A percentile compares a stretch with the other conserved stretches of the same genome.
Conservation (phyloP, 78 protist genomes). For the Chrysochromulina parva region DNA sequence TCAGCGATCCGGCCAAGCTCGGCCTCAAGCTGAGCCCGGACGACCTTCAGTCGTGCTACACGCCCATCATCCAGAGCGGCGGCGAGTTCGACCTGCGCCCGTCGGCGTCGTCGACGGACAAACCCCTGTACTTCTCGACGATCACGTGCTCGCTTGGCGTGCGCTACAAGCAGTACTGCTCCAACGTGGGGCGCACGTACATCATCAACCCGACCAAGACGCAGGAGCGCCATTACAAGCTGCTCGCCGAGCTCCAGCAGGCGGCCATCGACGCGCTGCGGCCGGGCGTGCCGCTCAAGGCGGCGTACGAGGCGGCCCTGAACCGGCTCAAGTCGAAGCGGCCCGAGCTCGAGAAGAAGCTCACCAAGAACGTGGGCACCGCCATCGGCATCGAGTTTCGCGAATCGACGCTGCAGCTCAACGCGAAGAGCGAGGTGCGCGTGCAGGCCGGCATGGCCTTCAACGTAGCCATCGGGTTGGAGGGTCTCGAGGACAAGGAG, state of each 20-base stretch:
- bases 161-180: conserved; percentile 70
- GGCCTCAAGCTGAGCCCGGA: conserved; percentile 2
- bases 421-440: conserved; percentile 23
- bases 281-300: neutral
- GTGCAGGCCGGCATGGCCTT: conserved; percentile 74
- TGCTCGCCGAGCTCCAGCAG: conserved; percentile 11
- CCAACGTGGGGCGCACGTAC: conserved; percentile 82
- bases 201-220: conserved; percentile 67
- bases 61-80: conserved; percentile 84
- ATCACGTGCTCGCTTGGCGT: conserved; percentile 70
- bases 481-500: conserved; percentile 10
- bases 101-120: conserved; percentile 50
- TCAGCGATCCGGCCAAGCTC: neutral
- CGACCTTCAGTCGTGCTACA: conserved; percentile 55
- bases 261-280: neutral
- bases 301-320: neutral
- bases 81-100: conserved; percentile 54
- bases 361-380: conserved; percentile 9
- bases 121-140: conserved; percentile 15
- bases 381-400: conserved; percentile 34
- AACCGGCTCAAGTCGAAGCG: neutral
- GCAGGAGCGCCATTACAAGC: neutral
- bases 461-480: conserved; percentile 65
- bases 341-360: neutral
- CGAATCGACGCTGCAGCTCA: neutral